Conservation (phyloP, 148 eudicot species). For the Dianthus caryophyllus region DNA sequence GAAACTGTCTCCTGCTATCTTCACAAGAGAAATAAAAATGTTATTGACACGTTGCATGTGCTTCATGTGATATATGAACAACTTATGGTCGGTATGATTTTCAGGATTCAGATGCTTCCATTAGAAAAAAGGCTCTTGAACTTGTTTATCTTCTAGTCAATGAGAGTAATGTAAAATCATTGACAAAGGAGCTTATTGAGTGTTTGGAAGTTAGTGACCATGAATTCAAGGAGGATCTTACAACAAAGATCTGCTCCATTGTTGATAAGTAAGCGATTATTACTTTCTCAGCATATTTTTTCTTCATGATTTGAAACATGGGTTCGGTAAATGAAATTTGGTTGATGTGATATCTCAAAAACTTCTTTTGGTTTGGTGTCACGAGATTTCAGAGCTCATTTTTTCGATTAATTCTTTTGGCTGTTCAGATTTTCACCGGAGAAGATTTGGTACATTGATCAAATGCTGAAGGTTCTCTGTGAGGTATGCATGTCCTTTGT, state of each 20-base stretch:
- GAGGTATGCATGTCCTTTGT: constrained; percentile 57
- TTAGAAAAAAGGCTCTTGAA: constrained; percentile 95
- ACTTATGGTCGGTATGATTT: constrained; percentile 9
- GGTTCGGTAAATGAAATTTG: not conserved
- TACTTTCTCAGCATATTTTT: too few relatives aligned
- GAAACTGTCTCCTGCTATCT: not conserved
- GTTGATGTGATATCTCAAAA: not conserved
- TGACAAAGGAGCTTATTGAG: constrained; percentile 88
- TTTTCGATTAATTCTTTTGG: constrained; percentile 12
- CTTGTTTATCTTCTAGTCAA: constrained; percentile 88
- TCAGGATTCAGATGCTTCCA: constrained; percentile 98
- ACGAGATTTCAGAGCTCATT: not conserved
- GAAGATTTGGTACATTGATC: constrained; percentile 95
- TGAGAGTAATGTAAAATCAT: constrained; percentile 83
- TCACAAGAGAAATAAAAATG: too few relatives aligned
- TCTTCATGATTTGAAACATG: not conserved
- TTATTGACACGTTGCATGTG: not conserved
- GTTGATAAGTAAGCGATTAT: constrained; percentile 74
- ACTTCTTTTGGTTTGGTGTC: not conserved
- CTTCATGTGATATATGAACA: not conserved
- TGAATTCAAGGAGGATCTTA: constrained; percentile 90
- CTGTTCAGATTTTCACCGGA: constrained; percentile 78
- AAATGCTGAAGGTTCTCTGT: constrained; percentile 95
- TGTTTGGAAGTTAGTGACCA: constrained; percentile 79
- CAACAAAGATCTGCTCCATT: constrained; percentile 92